Percentiles rank a stretch among this genome's conserved stretches.
Conservation (phyloP, 169 alveolate species). For the Plasmodium vivax region DNA sequence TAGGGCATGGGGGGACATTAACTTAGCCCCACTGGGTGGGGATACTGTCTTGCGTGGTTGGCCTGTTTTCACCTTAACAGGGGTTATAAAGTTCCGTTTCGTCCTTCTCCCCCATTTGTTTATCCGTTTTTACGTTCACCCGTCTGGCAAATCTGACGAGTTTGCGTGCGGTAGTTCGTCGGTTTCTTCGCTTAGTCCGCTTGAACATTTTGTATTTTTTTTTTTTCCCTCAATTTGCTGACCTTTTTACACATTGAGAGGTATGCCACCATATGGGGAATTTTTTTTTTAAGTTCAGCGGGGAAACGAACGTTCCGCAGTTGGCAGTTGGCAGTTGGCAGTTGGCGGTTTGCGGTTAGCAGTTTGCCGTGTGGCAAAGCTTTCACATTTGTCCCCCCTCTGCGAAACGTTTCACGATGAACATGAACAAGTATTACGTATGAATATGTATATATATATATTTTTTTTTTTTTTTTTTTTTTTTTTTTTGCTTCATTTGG, state of each 20-base stretch:
- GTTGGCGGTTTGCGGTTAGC: not conserved
- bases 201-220: not conserved
- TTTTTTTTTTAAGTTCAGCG: not conserved
- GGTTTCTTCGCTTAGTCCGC: not conserved
- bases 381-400: not conserved
- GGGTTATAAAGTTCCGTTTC: not conserved
- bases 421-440: not conserved
- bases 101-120: not conserved
- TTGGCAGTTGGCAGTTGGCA: not conserved
- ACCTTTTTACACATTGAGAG: not conserved
- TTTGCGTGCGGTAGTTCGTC: not conserved
- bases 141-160: not conserved
- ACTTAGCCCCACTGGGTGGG: not conserved
- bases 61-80: not conserved
- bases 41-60: not conserved
- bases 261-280: not conserved
- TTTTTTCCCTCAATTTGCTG: not conserved
- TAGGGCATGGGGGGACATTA: conserved; percentile 1
- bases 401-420: not conserved
- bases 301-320: not conserved
- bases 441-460: not conserved
- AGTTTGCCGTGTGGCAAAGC: not conserved
- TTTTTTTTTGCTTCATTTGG: not conserved
- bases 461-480: not conserved
- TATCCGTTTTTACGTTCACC: not conserved